Evolutionary conservation across 768 basidiomycete species (phyloP).

Genomic region (Psilocybe cyanescens): DNA sequence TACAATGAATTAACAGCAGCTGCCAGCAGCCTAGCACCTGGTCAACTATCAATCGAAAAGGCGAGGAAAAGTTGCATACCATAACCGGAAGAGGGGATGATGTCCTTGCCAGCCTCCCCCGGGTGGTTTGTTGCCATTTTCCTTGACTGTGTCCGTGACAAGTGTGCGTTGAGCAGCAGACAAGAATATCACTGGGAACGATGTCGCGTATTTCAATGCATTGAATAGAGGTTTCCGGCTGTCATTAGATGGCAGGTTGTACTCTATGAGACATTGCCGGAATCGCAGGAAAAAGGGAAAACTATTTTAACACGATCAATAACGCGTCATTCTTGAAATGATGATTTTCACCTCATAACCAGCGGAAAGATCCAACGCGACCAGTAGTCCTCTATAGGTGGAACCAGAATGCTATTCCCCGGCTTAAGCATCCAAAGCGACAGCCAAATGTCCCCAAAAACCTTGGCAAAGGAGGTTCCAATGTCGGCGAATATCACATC

Average conservation of each 20-base stretch:
- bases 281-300: constrained; percentile 91
- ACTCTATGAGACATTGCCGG: constrained; percentile 93
- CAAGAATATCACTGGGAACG: constrained; percentile 95
- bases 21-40: constrained; percentile 68
- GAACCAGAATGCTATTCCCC: constrained; percentile 72
- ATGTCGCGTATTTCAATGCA: constrained; percentile 94
- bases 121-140: constrained; percentile 46
- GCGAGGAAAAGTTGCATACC: constrained; percentile 50
- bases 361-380: constrained; percentile 78
- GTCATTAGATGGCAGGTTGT: constrained; percentile 61
- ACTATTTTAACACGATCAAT: constrained; percentile 33
- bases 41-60: not conserved
- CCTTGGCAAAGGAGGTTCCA: constrained; percentile 95
- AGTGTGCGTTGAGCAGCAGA: constrained; percentile 88
- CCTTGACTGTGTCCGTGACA: constrained; percentile 56
- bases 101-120: constrained; percentile 72
- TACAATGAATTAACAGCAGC: constrained; percentile 90
- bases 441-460: constrained; percentile 93
- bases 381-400: constrained; percentile 66
- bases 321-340: not conserved
- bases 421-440: constrained; percentile 86
- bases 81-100: constrained; percentile 80
- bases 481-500: constrained; percentile 96
- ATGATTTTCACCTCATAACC: constrained; percentile 76
- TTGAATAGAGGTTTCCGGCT: constrained; percentile 82